Percentiles rank a stretch among this genome's conserved stretches.
These are phyloP conservation scores for Yarrowia sp. DNA, from an alignment of 805 yeast species.

Conservation along the genomic window DNA sequence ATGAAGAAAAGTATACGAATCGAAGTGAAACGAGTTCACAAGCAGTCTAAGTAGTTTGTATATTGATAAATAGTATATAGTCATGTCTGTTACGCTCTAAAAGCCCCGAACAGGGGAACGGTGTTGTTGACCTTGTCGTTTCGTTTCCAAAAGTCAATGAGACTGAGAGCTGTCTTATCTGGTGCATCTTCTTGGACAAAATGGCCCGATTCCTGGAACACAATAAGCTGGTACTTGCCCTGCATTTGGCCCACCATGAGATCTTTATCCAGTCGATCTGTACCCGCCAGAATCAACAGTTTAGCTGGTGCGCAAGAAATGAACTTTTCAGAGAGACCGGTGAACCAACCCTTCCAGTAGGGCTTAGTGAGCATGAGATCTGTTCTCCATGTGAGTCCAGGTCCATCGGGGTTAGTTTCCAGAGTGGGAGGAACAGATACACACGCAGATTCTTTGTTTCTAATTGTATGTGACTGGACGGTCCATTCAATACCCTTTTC, in stretches of 20 bases:
- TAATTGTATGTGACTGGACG: conserved; percentile 60
- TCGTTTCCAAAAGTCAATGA: conserved; percentile 50
- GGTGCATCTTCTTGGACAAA: conserved; percentile 95
- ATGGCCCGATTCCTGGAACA: conserved; percentile 84
- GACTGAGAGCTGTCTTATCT: conserved; percentile 64
- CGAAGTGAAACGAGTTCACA: no score
- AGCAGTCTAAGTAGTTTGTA: background rate
- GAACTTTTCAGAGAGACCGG: conserved; percentile 63
- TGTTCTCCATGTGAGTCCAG: conserved; percentile 63
- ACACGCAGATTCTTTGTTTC: conserved; percentile 66
- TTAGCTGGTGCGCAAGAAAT: conserved; percentile 64
- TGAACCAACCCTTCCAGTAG: conserved; percentile 86
- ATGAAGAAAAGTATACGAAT: no score
- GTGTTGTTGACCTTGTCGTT: conserved; percentile 47
- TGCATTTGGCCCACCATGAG: conserved; percentile 98
- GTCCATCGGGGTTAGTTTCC: conserved; percentile 40
- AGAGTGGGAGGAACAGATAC: conserved; percentile 81
- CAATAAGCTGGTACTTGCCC: conserved; percentile 87
- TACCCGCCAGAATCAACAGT: conserved; percentile 81
- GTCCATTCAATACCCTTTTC: conserved; percentile 84
- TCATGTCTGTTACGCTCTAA: conserved; percentile 42
- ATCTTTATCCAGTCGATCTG: conserved; percentile 83
- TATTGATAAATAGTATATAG: conserved; percentile 12
- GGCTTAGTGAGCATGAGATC: conserved; percentile 66
- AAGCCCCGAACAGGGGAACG: conserved; percentile 50